Base-by-base conservation (phyloP, 768 basidiomycete genomes). In the Lentinula raphanica region DNA sequence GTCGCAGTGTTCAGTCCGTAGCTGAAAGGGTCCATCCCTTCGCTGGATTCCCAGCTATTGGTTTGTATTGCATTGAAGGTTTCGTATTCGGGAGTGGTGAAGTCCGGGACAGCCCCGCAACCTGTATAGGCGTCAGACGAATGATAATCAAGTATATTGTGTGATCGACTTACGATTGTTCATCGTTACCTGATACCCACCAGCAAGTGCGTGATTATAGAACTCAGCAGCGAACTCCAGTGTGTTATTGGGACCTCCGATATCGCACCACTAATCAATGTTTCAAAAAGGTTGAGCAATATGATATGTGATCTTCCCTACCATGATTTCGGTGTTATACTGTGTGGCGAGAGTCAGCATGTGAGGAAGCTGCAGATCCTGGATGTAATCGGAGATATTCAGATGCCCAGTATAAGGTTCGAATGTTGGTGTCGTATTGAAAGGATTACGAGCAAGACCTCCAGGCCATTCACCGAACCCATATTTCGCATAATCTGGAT, bases 291-390 rank as follows among this genome's bases (percentile, higher is more conserved):
- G n/a, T 39, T 5, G 29, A n/a, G 13, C 13, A 39, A n/a, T 29
- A 21, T 31, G 2, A 11, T 13, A 45, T 36, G 9, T 7, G 62
- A n/a, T n/a, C n/a, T n/a, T n/a, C n/a, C 73, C 8, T 51, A 79
- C 79, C 80, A 84, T 83, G 55, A 85, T 81, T 60, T 83, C 80
- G 2, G 76, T 74, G 35, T 72, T 80, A 38, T 81, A 81, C 19
- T 71, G 72, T n/a, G 69, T 61, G 0, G 76, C 76, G 9, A 83
- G 70, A 15, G 76, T 76, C 5, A 76, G 42, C 80, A 83, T 83
- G 25, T 84, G 82, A 1, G 76, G 78, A 39, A 76, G 66, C 62
- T 77, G 80, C 28, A 81, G 59, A 60, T 85, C 81, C 8, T 76
- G 69, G 17, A 85, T 23, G 49, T 80, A 85, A 62, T 85, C 81